Base-by-base conservation (phyloP, 202 grass and related monocot genomes). In the Panicum virgatum region DNA sequence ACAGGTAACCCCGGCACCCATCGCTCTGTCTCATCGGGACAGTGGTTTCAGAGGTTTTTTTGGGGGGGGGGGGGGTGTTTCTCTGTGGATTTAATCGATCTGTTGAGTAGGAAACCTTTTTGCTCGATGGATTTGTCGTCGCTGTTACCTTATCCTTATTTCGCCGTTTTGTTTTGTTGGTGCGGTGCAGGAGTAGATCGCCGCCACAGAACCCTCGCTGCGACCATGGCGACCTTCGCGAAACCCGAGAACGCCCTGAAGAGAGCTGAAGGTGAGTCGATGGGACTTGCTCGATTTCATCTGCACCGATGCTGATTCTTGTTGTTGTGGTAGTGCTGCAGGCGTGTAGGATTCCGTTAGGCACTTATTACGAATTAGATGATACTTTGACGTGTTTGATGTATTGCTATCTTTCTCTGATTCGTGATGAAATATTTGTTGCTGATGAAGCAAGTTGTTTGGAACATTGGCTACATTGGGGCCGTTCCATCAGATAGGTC, bases 221-320 rank as follows among this genome's bases (percentile, higher is more conserved):
- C 75, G 47, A 86, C 63, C 77, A 99, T 99, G 96, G 78, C 91
- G 45, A 99, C 92, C 45, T 93, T 99, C 73, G 92, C 85, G 7
- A 99, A 99, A 71, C 96, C 93, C 14, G 93, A 99, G 88, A 96
- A 99, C 71, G 96, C 96, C 47, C 82, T 99, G 11, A 96, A 99
- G 90, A 87, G 91, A 75, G 92, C 90, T 15, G 96, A 99, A 67
- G 96, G 96, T 98, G 44, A 92, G 81, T 75, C 19, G 16, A 14
- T 25, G 51, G 22, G 9, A 83, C 47, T 86, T 67, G 15, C 18
- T 66, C 3, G 3, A 23, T 73, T 59, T 13, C 12, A 36, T n/a
- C 54, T 19, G 9, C 32, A 34, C n/a, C 47, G 12, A 12, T n/a
- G 43, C 23, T 30, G 2, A 12, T 25, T 40, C 6, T 30, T 20